Percentiles rank a stretch among this genome's conserved stretches.
Evolutionary conservation across 371 early-diverging fungal species (phyloP).

Genomic region (Saksenaea vasiformis): DNA sequence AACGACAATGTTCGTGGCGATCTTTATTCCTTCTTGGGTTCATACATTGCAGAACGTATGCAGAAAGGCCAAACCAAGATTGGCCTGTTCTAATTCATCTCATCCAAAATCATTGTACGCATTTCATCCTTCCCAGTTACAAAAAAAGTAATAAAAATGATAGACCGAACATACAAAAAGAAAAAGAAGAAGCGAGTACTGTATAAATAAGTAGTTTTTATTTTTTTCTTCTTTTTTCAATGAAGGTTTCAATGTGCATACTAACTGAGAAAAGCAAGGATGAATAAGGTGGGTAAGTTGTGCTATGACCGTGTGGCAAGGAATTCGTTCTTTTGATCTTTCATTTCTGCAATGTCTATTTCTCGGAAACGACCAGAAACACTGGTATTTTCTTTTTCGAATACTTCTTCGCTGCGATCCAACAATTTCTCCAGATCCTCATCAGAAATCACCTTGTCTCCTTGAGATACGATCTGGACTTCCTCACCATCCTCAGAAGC

Average conservation of each 20-base stretch:
- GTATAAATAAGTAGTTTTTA: not conserved
- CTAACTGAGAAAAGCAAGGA: constrained; percentile 1
- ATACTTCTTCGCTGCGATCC: constrained; percentile 68
- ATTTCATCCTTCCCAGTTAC: not conserved
- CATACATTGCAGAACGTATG: constrained; percentile 33
- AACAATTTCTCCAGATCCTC: constrained; percentile 68
- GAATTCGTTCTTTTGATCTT: constrained; percentile 46
- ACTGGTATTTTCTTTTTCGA: constrained; percentile 37
- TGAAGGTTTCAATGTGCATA: not conserved
- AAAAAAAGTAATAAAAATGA: too few relatives aligned
- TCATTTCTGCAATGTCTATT: constrained; percentile 39
- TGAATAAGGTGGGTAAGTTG: not conserved
- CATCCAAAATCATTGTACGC: not conserved
- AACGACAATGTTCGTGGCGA: constrained; percentile 75
- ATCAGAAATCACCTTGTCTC: constrained; percentile 71
- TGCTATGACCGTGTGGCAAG: constrained; percentile 37
- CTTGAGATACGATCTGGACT: constrained; percentile 62
- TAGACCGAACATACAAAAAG: too few relatives aligned
- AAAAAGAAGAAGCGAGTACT: too few relatives aligned
- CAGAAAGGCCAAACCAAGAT: constrained; percentile 37
- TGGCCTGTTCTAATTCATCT: constrained; percentile 37
- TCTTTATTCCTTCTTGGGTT: constrained; percentile 55
- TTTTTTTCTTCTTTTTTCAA: not conserved
- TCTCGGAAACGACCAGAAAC: constrained; percentile 43
- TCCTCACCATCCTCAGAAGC: constrained; percentile 67